Conservation (phyloP, 1,284 basidiomycete genomes). For the Boletus semigastroideus region DNA sequence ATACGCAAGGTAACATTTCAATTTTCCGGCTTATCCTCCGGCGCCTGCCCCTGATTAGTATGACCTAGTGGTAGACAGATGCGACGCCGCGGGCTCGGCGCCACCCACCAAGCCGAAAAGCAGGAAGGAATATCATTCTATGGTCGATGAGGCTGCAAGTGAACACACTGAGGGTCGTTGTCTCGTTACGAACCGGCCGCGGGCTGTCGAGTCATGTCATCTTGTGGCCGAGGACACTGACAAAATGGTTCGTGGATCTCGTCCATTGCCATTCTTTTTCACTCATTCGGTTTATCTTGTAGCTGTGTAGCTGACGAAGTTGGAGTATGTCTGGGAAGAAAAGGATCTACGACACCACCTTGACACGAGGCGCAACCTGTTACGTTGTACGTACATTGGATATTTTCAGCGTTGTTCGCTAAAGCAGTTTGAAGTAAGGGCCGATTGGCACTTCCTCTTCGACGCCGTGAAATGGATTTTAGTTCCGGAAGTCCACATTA, state of each 20-base stretch:
- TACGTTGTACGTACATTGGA: neutral
- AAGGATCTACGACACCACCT: neutral
- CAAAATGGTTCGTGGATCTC: neutral
- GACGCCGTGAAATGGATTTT: neutral
- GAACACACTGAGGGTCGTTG: too few species aligned
- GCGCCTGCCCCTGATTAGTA: too few species aligned
- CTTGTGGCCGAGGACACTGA: too few species aligned
- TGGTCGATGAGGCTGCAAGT: too few species aligned
- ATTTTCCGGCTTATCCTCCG: too few species aligned
- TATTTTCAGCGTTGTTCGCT: neutral
- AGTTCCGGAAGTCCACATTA: neutral
- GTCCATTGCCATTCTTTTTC: neutral
- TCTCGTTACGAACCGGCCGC: too few species aligned
- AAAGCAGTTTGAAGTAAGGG: neutral
- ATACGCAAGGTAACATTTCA: too few species aligned
- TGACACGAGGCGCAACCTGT: neutral
- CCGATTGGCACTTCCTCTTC: conserved; percentile 1
- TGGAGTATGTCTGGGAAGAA: neutral
- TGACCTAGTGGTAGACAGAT: too few species aligned
- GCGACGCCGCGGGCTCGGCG: too few species aligned
- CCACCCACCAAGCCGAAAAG: too few species aligned
- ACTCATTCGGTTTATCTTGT: neutral
- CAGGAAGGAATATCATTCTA: too few species aligned
- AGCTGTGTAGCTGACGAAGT: neutral
- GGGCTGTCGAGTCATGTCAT: too few species aligned